These are phyloP conservation scores for Pistacia vera DNA, from an alignment of 345 rosid species.

Conservation along the genomic window DNA sequence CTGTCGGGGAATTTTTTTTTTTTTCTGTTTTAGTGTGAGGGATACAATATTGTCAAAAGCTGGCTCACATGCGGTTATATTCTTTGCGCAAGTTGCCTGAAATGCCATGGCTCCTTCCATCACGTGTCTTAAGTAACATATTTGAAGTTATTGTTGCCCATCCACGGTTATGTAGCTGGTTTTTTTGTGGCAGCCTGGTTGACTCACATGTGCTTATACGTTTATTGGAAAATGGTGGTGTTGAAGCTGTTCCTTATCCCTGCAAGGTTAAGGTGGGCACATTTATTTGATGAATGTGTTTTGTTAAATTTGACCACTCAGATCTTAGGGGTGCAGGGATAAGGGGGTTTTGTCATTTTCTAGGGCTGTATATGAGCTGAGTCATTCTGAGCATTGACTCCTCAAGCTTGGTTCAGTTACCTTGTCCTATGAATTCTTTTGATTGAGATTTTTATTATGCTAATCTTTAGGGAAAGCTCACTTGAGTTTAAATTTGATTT, in stretches of 20 bases:
- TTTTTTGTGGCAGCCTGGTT: constrained; percentile 80
- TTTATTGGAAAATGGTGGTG: constrained; percentile 46
- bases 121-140: constrained; percentile 51
- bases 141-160: constrained; percentile 52
- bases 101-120: constrained; percentile 33
- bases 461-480: not conserved
- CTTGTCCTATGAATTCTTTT: constrained; percentile 4
- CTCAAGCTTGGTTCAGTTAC: not conserved
- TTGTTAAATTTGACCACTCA: constrained; percentile 64
- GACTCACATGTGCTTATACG: constrained; percentile 57
- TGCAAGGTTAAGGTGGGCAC: constrained; percentile 99
- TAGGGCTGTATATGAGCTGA: constrained; percentile 11
- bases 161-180: constrained; percentile 90
- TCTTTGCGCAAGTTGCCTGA: constrained; percentile 29
- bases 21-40: constrained; percentile 2
- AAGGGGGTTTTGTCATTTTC: constrained; percentile 46
- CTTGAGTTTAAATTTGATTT: not conserved
- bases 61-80: constrained; percentile 21
- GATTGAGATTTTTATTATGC: not conserved
- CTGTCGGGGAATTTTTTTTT: constrained; percentile 6
- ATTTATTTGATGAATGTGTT: constrained; percentile 81
- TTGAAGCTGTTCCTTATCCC: constrained; percentile 86
- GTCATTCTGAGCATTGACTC: constrained; percentile 5
- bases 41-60: constrained; percentile 8
- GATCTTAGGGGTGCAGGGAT: constrained; percentile 91